Base-by-base conservation (phyloP, 495 filamentous ascomycete genomes). In the Corynascus novoguineensis region DNA sequence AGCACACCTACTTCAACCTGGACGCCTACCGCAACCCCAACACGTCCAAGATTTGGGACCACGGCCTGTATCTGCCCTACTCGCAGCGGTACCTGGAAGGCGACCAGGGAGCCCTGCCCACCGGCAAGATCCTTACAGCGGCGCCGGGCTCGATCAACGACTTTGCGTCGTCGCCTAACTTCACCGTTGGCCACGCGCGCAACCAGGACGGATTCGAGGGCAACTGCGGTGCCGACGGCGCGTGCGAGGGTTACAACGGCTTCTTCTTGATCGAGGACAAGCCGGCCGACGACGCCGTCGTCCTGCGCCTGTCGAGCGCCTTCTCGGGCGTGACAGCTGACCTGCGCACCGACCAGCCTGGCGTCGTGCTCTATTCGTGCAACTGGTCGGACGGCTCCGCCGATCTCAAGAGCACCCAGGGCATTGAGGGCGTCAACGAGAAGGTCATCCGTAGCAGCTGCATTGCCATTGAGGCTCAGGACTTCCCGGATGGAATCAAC, bases 1-100 rank as follows among this genome's bases (percentile, higher is more conserved):
- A 89, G 62, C 87, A 90, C 74, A 84, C 88, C 55, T 95, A 92
- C 76, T 92, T 88, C 84, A 92, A 92, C 72, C 78, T 95, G 48
- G 89, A 91, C 64, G 89, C 81, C 11, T 92, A 87, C 75, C 74
- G 69, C 37, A 76, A 83, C 62, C 78, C 81, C 0, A 58, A 71
- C 41, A 81, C 83, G 25, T 73, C 79, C 48, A 69, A 80, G 10
- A 83, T 90, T 60, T 81, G 90, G 64, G 83, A 90, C 58, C 81
- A 92, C 65, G 82, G 77, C 41, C 71, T 92, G 38, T 75, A 86
- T 63, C 75, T 91, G 60, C 89, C 89, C 6, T 84, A 86, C 66
- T 86, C 86, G 17, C 73, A 76, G 51, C 86, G 86, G 29, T 83
- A 87, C 64, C 74, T 91, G 19, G 84, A 75, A 28, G 81, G 77